Evolutionary conservation across 2,329 filamentous ascomycete species (phyloP).

Genomic region (Botrytis aclada): DNA sequence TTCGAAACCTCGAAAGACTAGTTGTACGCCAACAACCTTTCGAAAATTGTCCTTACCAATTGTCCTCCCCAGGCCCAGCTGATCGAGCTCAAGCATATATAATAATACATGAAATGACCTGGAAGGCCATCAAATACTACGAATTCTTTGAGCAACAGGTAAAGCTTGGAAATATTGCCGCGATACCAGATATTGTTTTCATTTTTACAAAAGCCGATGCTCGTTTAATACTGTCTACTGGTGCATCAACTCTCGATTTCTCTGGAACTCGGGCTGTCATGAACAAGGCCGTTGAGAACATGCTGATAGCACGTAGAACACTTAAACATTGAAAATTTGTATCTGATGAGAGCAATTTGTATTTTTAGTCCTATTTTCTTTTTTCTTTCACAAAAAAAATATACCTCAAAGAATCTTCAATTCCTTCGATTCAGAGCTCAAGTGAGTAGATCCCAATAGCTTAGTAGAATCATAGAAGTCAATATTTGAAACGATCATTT

Average conservation of each 20-base stretch:
- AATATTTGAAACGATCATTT: background rate
- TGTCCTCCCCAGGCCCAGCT: rapidly evolving
- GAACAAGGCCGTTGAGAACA: background rate
- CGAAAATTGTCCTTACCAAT: rapidly evolving
- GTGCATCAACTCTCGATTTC: background rate
- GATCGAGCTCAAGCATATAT: rapidly evolving
- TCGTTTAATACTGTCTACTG: background rate
- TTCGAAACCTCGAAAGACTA: background rate
- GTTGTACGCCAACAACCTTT: background rate
- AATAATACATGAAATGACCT: background rate
- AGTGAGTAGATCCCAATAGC: background rate
- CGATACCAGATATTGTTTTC: too few species aligned
- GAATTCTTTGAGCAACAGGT: too few species aligned
- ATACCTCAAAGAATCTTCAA: too few species aligned
- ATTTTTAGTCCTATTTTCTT: too few species aligned
- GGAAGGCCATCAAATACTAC: rapidly evolving
- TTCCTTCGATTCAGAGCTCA: background rate
- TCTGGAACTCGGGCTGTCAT: background rate
- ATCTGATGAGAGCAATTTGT: too few species aligned
- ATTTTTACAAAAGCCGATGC: background rate
- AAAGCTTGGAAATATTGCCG: too few species aligned
- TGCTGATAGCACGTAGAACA: too few species aligned
- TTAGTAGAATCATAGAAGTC: rapidly evolving
- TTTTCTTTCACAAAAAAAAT: too few species aligned
- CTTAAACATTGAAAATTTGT: background rate